Evolutionary conservation across 805 yeast species (phyloP), one percentile per base, ranked within the genome.

Genomic region (Hanseniaspora lindneri): DNA sequence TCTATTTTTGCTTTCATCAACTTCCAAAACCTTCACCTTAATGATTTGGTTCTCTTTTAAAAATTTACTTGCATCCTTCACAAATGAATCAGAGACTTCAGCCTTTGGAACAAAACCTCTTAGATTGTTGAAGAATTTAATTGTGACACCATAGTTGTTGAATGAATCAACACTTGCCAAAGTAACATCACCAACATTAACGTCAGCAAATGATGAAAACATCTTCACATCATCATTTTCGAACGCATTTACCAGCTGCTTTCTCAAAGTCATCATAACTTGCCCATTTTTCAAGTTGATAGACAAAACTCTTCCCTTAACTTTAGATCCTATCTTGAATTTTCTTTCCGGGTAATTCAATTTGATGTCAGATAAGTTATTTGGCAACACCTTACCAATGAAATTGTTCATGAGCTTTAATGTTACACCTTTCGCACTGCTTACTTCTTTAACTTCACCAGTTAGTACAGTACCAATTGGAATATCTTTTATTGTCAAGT

Each of bases 281-380:
- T 71, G 74, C 28, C 74, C 71, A 46, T 67, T 67, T 39, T 58
- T 66, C 34, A 61, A 56, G 39, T 72, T 66, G 20, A 74, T 71
- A 47, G 65, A 70, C 54, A 85, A 63, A 11, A 86, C 74, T 66
- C 94, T 76, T 53, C 80, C 92, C 56, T 74, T 82, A 27, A 85
- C 84, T 55, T 79, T 82, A 37, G 81, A 69, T 10, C 96, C 97
- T 39, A 80, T 77, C 64, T 83, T 84, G 71, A 80, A 89, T 58
- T 86, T 85, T 69, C 92, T 76, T 65, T 92, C 97, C 5, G 98
- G 98, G 59, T 89, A 81, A 2, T 77, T 76, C 54, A 89, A 70
- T 60, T 78, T 80, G 51, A 83, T 73, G 63, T 92, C 99, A 55
- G 94, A 80, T 63, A 92, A 75, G 57, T 89, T 95, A 23, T 67